Evolutionary conservation across 192 early-diverging fungal species (phyloP).

Genomic region (Cladochytrium replicatum): DNA sequence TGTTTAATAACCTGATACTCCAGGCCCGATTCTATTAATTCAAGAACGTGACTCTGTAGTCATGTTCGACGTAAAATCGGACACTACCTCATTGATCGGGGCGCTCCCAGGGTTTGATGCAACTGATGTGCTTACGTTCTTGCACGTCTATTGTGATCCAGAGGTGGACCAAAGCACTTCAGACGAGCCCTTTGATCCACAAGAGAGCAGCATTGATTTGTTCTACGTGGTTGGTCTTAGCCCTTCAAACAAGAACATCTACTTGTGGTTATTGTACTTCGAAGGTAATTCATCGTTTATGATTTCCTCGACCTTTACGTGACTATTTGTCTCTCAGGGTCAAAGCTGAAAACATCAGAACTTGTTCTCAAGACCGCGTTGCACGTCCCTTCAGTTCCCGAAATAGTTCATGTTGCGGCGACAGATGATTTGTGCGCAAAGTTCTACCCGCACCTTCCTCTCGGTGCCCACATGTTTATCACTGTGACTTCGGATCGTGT

Average conservation of each 20-base stretch:
- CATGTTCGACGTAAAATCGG: too few species aligned
- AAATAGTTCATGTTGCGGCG: slow-evolving; percentile 7
- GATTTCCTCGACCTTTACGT: too few species aligned
- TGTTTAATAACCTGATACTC: too few species aligned
- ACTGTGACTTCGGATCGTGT: slow-evolving; percentile 4
- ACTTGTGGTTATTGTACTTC: background rate
- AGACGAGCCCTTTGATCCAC: too few species aligned
- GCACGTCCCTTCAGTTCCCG: background rate
- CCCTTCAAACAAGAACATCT: background rate
- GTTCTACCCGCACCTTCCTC: slow-evolving; percentile 14
- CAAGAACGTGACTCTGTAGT: too few species aligned
- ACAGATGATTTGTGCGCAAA: slow-evolving; percentile 17
- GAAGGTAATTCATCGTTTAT: background rate
- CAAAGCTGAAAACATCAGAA: background rate
- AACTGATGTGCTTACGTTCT: background rate
- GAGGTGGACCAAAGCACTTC: too few species aligned
- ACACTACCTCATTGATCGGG: too few species aligned
- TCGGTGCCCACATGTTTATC: slow-evolving; percentile 22
- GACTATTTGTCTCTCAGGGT: too few species aligned
- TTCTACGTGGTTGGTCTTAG: too few species aligned
- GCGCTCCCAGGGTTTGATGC: slow-evolving; percentile 4
- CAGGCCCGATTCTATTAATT: too few species aligned
- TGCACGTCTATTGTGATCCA: slow-evolving; percentile 13
- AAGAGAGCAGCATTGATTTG: too few species aligned
- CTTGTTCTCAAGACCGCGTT: background rate